Percentiles rank a stretch among this genome's conserved stretches.
These are phyloP conservation scores for Penicillium concentricum DNA, from an alignment of 2,329 filamentous ascomycete species.

Conservation along the genomic window DNA sequence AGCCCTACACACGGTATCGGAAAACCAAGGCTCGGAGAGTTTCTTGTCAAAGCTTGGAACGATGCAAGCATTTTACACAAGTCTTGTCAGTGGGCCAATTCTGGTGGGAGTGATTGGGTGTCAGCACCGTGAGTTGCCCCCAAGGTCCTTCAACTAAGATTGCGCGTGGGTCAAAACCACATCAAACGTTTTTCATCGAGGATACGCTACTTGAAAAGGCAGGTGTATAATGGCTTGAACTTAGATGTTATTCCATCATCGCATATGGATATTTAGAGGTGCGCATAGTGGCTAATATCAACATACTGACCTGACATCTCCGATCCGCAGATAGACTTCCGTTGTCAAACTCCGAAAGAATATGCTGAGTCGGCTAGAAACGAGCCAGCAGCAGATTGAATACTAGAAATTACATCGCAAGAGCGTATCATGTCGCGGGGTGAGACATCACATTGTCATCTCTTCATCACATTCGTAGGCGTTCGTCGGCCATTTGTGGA, in stretches of 20 bases:
- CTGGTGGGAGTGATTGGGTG: slow-evolving; percentile 12
- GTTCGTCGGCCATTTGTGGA: not conserved
- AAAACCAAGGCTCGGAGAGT: not conserved
- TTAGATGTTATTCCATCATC: not conserved
- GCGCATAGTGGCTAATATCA: not conserved
- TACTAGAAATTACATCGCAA: not conserved
- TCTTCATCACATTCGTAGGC: slow-evolving; percentile 8
- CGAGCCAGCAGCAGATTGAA: not conserved
- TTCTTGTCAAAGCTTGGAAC: slow-evolving; percentile 8
- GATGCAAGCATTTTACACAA: slow-evolving; percentile 1
- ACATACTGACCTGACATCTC: not conserved
- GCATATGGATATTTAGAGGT: not conserved
- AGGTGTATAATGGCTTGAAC: not conserved
- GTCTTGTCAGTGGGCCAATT: slow-evolving; percentile 3
- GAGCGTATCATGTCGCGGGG: not conserved
- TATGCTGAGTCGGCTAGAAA: not conserved
- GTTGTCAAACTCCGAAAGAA: not conserved
- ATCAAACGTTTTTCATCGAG: not conserved
- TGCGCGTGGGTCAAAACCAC: slow-evolving; percentile 5
- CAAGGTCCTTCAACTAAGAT: slow-evolving; percentile 23
- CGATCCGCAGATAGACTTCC: not conserved
- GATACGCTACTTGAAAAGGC: not conserved
- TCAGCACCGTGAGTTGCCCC: slow-evolving; percentile 7
- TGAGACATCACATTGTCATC: slow-evolving; percentile 5
- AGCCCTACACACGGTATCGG: not conserved